Conservation (phyloP, 768 basidiomycete species). For the Suillus lakei region DNA sequence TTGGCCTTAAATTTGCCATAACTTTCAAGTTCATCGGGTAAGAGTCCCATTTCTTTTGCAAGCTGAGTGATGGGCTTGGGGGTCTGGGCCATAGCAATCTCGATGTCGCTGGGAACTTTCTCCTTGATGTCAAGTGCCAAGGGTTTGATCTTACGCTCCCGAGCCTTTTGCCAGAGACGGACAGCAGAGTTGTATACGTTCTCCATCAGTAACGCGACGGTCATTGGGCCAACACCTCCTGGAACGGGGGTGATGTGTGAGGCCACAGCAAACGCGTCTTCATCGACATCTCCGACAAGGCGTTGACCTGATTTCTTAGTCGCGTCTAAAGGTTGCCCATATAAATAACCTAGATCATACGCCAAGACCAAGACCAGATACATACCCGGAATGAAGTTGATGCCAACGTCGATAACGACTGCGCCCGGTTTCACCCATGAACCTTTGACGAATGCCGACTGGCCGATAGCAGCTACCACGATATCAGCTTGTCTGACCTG, state of each 20-base stretch:
- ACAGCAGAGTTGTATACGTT: slow-evolving; percentile 89
- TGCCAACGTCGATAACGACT: slow-evolving; percentile 97
- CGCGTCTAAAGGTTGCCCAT: slow-evolving; percentile 53
- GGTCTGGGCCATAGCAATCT: slow-evolving; percentile 92
- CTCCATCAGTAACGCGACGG: slow-evolving; percentile 96
- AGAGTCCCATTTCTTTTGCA: slow-evolving; percentile 86
- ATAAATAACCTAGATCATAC: neutral
- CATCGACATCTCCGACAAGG: slow-evolving; percentile 94
- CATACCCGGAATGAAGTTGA: slow-evolving; percentile 90
- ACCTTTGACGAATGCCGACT: slow-evolving; percentile 88
- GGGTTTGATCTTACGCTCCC: slow-evolving; percentile 73
- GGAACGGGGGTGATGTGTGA: slow-evolving; percentile 97
- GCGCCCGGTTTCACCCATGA: slow-evolving; percentile 96
- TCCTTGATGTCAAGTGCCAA: slow-evolving; percentile 78
- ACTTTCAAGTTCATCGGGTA: slow-evolving; percentile 85
- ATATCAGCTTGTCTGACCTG: slow-evolving; percentile 90
- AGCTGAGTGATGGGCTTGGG: slow-evolving; percentile 89
- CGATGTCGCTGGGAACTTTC: slow-evolving; percentile 95
- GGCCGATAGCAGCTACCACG: slow-evolving; percentile 95
- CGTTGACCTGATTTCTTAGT: slow-evolving; percentile 95
- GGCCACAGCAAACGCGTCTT: slow-evolving; percentile 75
- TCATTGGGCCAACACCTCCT: slow-evolving; percentile 99
- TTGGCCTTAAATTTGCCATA: slow-evolving; percentile 98
- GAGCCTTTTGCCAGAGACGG: slow-evolving; percentile 74
- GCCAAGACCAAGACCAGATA: slow-evolving; percentile 12